Base-by-base conservation (phyloP, 139 green algal genomes). In the Marvania coccoides region DNA sequence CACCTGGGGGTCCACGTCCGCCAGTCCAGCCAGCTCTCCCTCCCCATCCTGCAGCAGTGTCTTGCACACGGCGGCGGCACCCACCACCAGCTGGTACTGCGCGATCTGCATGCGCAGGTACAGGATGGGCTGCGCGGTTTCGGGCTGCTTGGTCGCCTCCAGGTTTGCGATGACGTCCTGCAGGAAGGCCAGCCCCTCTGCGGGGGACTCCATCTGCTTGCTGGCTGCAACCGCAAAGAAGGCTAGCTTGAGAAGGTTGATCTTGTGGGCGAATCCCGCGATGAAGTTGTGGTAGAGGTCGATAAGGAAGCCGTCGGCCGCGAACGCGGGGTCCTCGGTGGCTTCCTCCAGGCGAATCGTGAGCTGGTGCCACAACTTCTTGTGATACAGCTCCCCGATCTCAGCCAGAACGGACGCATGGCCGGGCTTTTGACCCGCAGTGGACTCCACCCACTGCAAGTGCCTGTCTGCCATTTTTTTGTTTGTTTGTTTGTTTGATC, bases 281-380 rank as follows among this genome's bases (percentile, higher is more conserved):
- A 99, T 85, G 74, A 98, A 98, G 53, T 85, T 75, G 7, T 93
- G 57, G 69, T 95, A 98, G 0, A 98, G 76, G 29, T 77, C 47
- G 15, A 85, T 70, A 2, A 90, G 66, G 12, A 79, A 58, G 15
- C 63, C 45, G 29, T 35, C 26, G 9, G n/a, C 23, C 23, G 9
- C 28, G 40, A 77, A 56, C 6, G 53, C 80, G 55, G n/a, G 90
- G 51, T 1, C 87, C 26, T 67, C 61, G 8, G 71, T 63, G 46
- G 61, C 65, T 15, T 75, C 70, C 54, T 99, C 90, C 10, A 98
- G 65, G 46, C 88, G 86, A 1, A 91, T 47, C 1, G 92, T 97
- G 6, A 99, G 80, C 79, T 98, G 86, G 72, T 99, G 94, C 95
- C 95, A 99, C 36, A 99, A 79, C 82, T 96, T 97, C 7, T 81